Evolutionary conservation across 2,329 filamentous ascomycete genomes (phyloP).

Genomic region (Alternaria consortialis): DNA sequence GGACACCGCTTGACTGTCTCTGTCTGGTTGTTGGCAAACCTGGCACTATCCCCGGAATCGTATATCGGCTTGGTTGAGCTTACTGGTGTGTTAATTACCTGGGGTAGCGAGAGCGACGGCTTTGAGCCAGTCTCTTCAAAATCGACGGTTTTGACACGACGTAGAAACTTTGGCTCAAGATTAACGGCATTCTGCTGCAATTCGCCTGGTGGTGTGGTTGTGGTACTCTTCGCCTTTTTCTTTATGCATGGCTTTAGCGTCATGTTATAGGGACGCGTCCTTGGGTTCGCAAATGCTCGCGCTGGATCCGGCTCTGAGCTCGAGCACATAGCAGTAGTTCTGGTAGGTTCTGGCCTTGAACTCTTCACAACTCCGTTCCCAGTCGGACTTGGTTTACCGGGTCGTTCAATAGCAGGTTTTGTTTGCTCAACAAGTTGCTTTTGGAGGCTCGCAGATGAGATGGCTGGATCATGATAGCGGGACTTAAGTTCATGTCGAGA

Average conservation of each 20-base stretch:
- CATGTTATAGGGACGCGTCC: background rate
- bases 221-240: slow-evolving; percentile 33
- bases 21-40: background rate
- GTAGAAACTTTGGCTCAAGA: slow-evolving; percentile 16
- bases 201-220: slow-evolving; percentile 26
- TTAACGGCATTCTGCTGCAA: background rate
- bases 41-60: background rate
- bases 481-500: slow-evolving; percentile 14
- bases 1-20: background rate
- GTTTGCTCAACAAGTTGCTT: slow-evolving; percentile 20
- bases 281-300: slow-evolving; percentile 1
- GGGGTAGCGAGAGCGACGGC: slow-evolving; percentile 9
- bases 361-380: slow-evolving; percentile 7
- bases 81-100: slow-evolving; percentile 5
- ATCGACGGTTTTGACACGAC: slow-evolving; percentile 43
- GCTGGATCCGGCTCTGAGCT: slow-evolving; percentile 13
- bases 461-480: slow-evolving; percentile 15
- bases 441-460: slow-evolving; percentile 18
- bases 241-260: slow-evolving; percentile 43
- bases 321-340: slow-evolving; percentile 7
- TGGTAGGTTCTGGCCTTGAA: slow-evolving; percentile 3
- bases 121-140: slow-evolving; percentile 30
- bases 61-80: background rate
- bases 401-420: slow-evolving; percentile 7
- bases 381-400: background rate